A percentile compares a stretch with the other conserved stretches of the same genome.
phyloP scores from a whole-genome alignment of 106 monocot species.

The Phalaenopsis aphrodite region DNA sequence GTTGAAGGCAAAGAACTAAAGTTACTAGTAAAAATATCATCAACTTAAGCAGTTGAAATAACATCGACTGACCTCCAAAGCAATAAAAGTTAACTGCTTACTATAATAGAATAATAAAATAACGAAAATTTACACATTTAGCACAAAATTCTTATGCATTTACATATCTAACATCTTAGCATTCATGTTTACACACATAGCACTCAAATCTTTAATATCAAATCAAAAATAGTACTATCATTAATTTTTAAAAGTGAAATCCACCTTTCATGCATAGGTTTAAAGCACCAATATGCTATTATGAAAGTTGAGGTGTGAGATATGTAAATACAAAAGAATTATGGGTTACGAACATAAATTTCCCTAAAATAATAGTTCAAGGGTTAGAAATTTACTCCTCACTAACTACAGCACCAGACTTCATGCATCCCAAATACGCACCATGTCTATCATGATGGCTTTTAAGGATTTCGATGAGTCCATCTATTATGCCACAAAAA shows the following conservation, averaged over 20 bases:
- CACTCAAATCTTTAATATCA: too few species aligned
- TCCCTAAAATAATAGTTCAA: not conserved
- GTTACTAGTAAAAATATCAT: not conserved
- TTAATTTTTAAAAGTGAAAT: too few species aligned
- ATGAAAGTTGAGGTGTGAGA: too few species aligned
- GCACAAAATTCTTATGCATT: too few species aligned
- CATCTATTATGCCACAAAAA: conserved; percentile 36
- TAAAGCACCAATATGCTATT: too few species aligned
- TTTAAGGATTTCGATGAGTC: conserved; percentile 82
- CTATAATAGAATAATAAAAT: not conserved
- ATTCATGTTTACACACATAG: too few species aligned
- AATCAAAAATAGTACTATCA: too few species aligned
- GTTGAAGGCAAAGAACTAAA: not conserved
- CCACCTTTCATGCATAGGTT: too few species aligned
- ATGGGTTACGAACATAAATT: too few species aligned
- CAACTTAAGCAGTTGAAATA: not conserved
- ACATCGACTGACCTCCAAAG: not conserved
- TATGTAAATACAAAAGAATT: too few species aligned
- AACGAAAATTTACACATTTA: too few species aligned
- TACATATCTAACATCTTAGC: too few species aligned
- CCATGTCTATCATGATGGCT: conserved; percentile 57
- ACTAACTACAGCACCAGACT: conserved; percentile 78
- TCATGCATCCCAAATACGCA: conserved; percentile 95
- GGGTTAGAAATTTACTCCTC: conserved; percentile 66
- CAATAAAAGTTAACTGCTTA: not conserved